Evolutionary conservation across 768 basidiomycete species (phyloP), one percentile per base, ranked within the genome.

Genomic region (Xerocomus spinulosus): DNA sequence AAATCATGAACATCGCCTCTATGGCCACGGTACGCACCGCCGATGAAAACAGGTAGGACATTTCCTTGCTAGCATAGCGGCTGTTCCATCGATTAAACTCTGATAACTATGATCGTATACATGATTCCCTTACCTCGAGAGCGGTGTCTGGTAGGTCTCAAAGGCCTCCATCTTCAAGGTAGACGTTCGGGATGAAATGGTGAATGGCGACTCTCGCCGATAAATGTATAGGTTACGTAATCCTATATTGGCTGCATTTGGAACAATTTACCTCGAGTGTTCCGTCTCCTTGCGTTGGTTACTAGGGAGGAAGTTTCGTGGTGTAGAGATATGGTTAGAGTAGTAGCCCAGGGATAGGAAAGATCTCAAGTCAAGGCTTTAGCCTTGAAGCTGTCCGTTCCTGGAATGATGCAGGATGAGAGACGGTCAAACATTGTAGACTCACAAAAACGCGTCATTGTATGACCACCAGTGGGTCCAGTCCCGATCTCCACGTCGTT

Each of bases 51-150:
- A 99, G 78, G 68, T 92, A 78, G 9, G 92, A 85, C 95, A 98
- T 98, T 72, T 98, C 94, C 68, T 93, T 94, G 76, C 91, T 95
- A 17, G 96, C 96, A 88, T 98, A 99, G 42, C 95, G 94, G 63
- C 94, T 97, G 59, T 25, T 49, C 44, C 36, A 46, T 17, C 18
- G 23, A 25, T 34, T 43, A 35, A 52, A 41, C 15, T 46, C 37
- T 42, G 46, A 34, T 30, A 14, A 21, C 12, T 38, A 21, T 14
- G 35, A 50, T 17, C 13, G 21, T 9, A 41, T 7, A 41, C 10
- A 15, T 17, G 49, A 34, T 17, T n/a, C 5, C 34, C 67, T 52
- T 20, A 87, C 87, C 87, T 90, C 18, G 87, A 81, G 29, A 91
- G 77, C 3, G 87, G 88, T 2, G 87, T 88, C 59, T 89, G 87